Percentiles rank a stretch among this genome's conserved stretches.
Evolutionary conservation across 768 basidiomycete genomes (phyloP).

Genomic region (Russula sp.): DNA sequence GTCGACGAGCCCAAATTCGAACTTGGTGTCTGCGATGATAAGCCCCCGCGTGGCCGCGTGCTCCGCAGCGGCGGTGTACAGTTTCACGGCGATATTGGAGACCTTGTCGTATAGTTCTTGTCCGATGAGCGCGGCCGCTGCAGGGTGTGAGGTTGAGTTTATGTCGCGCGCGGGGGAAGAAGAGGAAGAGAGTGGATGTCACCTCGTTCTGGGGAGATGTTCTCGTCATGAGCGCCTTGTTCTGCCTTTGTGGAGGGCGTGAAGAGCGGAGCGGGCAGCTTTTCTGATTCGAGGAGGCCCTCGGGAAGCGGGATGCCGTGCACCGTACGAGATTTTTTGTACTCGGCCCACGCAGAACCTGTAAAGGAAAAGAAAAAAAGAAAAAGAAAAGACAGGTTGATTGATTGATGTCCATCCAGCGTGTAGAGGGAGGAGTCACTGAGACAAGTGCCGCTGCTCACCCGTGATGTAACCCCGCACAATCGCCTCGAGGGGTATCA

Average conservation of each 20-base stretch:
- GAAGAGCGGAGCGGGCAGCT: conserved; percentile 76
- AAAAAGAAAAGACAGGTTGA: too few species aligned
- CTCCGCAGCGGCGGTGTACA: conserved; percentile 69
- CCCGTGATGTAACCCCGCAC: conserved; percentile 33
- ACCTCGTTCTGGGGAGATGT: conserved; percentile 97
- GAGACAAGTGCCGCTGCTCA: too few species aligned
- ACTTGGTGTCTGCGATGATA: conserved; percentile 97
- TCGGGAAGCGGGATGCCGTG: conserved; percentile 75
- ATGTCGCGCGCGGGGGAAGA: background rate
- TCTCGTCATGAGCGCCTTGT: conserved; percentile 91
- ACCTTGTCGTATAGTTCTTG: conserved; percentile 53
- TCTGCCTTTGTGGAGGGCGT: conserved; percentile 98
- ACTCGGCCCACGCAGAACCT: conserved; percentile 97
- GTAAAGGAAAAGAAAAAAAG: too few species aligned
- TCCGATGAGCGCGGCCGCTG: conserved; percentile 63
- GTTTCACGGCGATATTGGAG: conserved; percentile 48
- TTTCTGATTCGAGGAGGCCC: conserved; percentile 79
- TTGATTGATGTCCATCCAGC: too few species aligned
- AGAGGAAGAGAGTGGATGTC: conserved; percentile 20
- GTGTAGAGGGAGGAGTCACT: too few species aligned
- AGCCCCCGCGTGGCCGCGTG: conserved; percentile 70
- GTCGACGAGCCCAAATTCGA: conserved; percentile 86
- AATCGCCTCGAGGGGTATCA: conserved; percentile 90
- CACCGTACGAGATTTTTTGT: conserved; percentile 78
- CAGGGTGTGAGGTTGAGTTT: too few species aligned